Conservation (phyloP, 306 rosid genomes). For the Cucurbita moschata region DNA sequence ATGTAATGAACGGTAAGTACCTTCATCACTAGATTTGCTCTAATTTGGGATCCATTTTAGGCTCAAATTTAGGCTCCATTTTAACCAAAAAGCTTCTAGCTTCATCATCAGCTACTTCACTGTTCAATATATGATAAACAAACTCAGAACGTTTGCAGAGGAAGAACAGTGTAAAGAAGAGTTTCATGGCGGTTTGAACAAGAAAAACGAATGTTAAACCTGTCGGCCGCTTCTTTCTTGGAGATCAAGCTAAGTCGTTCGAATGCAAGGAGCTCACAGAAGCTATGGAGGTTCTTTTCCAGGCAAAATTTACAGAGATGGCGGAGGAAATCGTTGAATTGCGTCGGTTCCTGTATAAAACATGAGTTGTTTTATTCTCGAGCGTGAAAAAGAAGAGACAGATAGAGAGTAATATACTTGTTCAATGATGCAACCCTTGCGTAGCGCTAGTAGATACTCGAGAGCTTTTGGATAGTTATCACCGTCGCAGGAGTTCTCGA, state of each 20-base stretch:
- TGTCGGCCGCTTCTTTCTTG: constrained; percentile 69
- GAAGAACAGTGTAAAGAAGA: not conserved
- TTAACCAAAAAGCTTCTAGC: constrained; percentile 54
- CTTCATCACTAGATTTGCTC: not conserved
- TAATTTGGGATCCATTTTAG: not conserved
- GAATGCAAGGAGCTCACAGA: constrained; percentile 18
- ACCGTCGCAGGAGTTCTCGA: constrained; percentile 54
- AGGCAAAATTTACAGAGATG: constrained; percentile 20
- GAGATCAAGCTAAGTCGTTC: constrained; percentile 45
- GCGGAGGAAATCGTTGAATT: constrained; percentile 60
- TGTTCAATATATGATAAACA: constrained; percentile 19
- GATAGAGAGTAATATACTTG: constrained; percentile 36
- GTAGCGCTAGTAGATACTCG: constrained; percentile 54
- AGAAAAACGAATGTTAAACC: constrained; percentile 24
- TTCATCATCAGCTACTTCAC: constrained; percentile 68
- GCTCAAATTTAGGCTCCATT: constrained; percentile 28
- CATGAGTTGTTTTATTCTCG: not conserved
- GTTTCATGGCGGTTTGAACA: not conserved
- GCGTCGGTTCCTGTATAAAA: constrained; percentile 62
- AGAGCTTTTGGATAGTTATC: constrained; percentile 50
- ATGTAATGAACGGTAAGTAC: not conserved
- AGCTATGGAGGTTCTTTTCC: constrained; percentile 33
- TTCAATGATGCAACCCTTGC: constrained; percentile 73
- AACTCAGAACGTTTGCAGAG: not conserved
- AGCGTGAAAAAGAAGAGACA: not conserved